These are phyloP conservation scores for Leptosphaerulina australis DNA, from an alignment of 2,329 filamentous ascomycete genomes.

Conservation along the genomic window DNA sequence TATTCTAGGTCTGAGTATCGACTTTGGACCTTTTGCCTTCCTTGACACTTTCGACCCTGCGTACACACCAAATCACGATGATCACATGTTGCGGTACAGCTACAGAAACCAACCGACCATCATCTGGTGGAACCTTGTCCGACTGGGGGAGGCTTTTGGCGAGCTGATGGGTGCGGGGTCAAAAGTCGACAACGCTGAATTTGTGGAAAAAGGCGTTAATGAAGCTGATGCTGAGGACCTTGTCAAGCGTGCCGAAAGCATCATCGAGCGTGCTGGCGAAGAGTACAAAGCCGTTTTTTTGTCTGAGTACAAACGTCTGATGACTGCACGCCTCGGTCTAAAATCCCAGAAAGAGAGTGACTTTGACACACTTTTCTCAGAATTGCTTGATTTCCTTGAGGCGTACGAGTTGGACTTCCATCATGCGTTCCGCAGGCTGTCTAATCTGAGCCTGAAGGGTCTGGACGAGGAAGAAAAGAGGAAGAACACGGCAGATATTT, in stretches of 20 bases:
- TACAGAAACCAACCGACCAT: constrained; percentile 95
- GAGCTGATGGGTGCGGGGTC: constrained; percentile 83
- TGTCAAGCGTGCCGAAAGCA: constrained; percentile 77
- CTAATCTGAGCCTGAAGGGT: constrained; percentile 65
- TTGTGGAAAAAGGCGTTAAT: constrained; percentile 73
- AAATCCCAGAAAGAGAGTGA: constrained; percentile 71
- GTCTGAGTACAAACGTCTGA: constrained; percentile 84
- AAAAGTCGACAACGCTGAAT: constrained; percentile 72
- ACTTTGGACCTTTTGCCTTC: constrained; percentile 97
- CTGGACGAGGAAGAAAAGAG: constrained; percentile 69
- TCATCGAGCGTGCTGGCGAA: constrained; percentile 81
- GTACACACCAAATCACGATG: constrained; percentile 98
- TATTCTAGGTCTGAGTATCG: constrained; percentile 83
- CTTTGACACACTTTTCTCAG: constrained; percentile 81
- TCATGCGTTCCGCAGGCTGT: constrained; percentile 86
- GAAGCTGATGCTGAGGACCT: constrained; percentile 73
- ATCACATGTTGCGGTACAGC: constrained; percentile 82
- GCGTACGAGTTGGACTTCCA: constrained; percentile 88
- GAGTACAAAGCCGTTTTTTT: constrained; percentile 90
- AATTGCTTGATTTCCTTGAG: constrained; percentile 81
- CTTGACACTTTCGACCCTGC: constrained; percentile 94
- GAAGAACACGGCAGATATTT: constrained; percentile 68
- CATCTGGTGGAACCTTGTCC: constrained; percentile 98
- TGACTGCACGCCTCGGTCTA: constrained; percentile 80
- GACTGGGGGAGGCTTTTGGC: constrained; percentile 85